Base-by-base conservation (phyloP, 2,329 filamentous ascomycete genomes). In the Colletotrichum lini region DNA sequence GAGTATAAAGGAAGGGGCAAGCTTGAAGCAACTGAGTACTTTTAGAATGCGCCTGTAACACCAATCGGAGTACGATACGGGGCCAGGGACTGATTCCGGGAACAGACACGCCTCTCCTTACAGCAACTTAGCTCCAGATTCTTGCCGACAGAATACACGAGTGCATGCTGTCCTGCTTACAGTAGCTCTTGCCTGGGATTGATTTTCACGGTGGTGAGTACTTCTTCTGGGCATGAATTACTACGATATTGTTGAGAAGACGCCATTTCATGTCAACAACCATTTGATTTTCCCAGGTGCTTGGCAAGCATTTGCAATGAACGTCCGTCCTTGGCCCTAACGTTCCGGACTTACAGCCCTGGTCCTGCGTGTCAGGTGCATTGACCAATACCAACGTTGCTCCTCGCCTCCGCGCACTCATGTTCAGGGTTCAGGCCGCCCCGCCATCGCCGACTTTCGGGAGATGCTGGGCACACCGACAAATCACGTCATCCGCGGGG, bases 401-500 rank as follows among this genome's bases (percentile, higher is more conserved):
- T 50, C 42, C 35, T 58, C 42, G 38, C 49, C 56, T 49, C 49
- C 63, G 40, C 53, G 21, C 30, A 35, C 35, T 35, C 40, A n/a
- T 44, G 57, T 44, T 23, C 59, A 62, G 59, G 59, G 59, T 61
- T 38, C 12, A 56, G 35, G 56, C 38, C 18, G 50, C 57, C 68
- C 68, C 64, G 50, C 64, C 38, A 57, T 67, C 68, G 68, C 68
- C 68, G 68, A 67, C 64, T 38, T 68, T 71, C 68, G 68, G 68
- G 67, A 52, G 50, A 21, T 42, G 18, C 15, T 40, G 8, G 26
- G n/a, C 35, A 64, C 65, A 72, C 65, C 59, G 65, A 68, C 69
- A 72, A 72, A 72, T 72, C 70, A 72, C 70, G 70, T 72, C 70
- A 72, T 72, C 60, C 23, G 44, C 35, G 60, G 50, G 30, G 67